Evolutionary conservation across 768 basidiomycete genomes (phyloP), one percentile per base, ranked within the genome.

Genomic region (Kwoniella dejecticola): DNA sequence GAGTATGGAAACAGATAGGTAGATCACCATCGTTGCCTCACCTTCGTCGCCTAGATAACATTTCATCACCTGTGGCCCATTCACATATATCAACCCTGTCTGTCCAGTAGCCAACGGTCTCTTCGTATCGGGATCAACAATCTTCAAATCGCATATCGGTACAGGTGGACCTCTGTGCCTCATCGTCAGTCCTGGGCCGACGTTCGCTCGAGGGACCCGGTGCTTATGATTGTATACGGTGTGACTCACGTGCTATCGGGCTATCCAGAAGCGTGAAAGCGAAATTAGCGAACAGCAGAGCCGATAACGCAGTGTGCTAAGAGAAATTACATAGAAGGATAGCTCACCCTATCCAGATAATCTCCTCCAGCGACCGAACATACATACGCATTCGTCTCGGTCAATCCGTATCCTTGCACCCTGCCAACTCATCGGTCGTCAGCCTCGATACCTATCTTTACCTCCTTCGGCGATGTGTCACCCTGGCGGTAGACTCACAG

Each of bases 1-100:
- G 7, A 7, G 7, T 36, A 36, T 36, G 15, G 7, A 15, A 36
- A 36, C 33, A 7, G 15, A 36, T 15, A 36, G 7, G 33, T 36
- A 15, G 7, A 36, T 36, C 7, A 7, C 15, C 19, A 8, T 8
- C 5, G 11, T 11, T 42, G 5, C 36, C 64, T 52, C 41, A 75
- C 73, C 68, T 27, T 63, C 58, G 58, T 75, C 65, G 2, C 53
- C 62, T 36, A 60, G 60, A 36, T 75, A 75, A 50, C 69, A 67
- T 57, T 72, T 72, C 74, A 75, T 75, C 24, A 75, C 71, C 55
- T 75, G 74, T 8, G 74, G 74, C n/a, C 74, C 74, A 15, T 66
- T 47, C 3, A 75, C 71, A n/a, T 69, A 41, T 4, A 75, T 33
- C 23, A 75, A 46, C 1, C 74, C 74, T 3, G 54, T 46, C 27